Percentiles rank a stretch among this genome's conserved stretches.
These are phyloP conservation scores for Trichopus zeylanicus DNA, from an alignment of 116 monocot species.

Conservation along the genomic window DNA sequence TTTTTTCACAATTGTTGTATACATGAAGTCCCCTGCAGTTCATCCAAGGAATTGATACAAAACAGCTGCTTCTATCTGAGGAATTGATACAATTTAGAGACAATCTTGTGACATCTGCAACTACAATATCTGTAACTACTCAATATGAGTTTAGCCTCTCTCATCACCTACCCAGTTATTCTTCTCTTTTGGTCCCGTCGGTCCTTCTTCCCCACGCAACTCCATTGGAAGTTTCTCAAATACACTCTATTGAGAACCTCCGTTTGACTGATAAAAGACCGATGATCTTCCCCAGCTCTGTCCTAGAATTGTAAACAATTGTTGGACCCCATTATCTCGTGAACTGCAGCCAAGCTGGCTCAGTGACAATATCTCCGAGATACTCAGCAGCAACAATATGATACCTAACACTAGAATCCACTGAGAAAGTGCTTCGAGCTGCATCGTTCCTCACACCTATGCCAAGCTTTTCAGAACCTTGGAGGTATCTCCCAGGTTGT, in stretches of 20 bases:
- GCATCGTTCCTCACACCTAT: constrained; percentile 84
- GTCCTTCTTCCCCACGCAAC: constrained; percentile 78
- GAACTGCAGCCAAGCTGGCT: constrained; percentile 82
- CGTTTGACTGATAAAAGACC: constrained; percentile 43
- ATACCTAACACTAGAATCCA: constrained; percentile 70
- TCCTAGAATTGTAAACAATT: constrained; percentile 48
- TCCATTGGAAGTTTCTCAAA: constrained; percentile 69
- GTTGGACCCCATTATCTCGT: constrained; percentile 96
- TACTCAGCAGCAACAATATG: constrained; percentile 74
- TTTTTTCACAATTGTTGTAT: too few species aligned
- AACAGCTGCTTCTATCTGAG: too few species aligned
- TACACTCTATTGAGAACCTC: constrained; percentile 48
- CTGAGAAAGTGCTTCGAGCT: constrained; percentile 34
- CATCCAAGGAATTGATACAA: too few species aligned
- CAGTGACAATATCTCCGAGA: constrained; percentile 49
- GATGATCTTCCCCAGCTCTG: constrained; percentile 61
- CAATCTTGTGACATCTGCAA: too few species aligned
- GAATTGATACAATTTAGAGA: too few species aligned
- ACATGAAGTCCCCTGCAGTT: too few species aligned
- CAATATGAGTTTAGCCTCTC: too few species aligned
- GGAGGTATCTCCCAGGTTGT: constrained; percentile 54
- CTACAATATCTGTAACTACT: too few species aligned
- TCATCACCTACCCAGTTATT: constrained; percentile 92
- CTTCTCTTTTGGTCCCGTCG: constrained; percentile 87
- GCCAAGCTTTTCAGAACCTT: constrained; percentile 64